Evolutionary conservation across 208 protist species (phyloP), one percentile per base, ranked within the genome.

Genomic region (Leishmania guyanensis): DNA sequence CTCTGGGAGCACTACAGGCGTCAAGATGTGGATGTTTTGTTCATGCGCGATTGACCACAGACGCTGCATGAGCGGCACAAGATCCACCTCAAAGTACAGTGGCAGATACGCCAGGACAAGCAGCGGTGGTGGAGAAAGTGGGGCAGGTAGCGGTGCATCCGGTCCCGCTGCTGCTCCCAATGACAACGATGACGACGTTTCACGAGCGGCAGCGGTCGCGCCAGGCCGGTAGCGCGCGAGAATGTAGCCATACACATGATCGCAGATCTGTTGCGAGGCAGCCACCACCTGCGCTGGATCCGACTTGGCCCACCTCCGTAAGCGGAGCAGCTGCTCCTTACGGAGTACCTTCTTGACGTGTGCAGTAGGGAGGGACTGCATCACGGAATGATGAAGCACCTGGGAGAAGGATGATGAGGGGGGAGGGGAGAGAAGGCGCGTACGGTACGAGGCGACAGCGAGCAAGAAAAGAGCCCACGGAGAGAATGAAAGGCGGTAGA

Each of bases 1-100:
- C 10, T 64, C 71, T 0, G 79, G 66, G 12, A 89, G 81, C 66
- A 90, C 85, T 0, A 88, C 65, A 9, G 89, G 85, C n/a, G 86
- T 78, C 60, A 90, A 79, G 26, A 89, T 43, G 50, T 74, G 79
- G 78, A 88, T 78, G 17, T 50, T 48, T 48, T 74, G 58, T 54
- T 29, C 60, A 29, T 36, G 51, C 12, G 85, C 77, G 3, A 62
- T 74, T 0, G 48, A 50, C 91, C 92, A 95, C 48, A 97, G 64
- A n/a, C 75, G 72, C 26, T 80, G 76, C 80, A 97, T 75, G 36
- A 96, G 87, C 16, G 90, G 91, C 10, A 78, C 39, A 3, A 96
- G 78, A 79, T 93, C 84, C 16, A 94, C 85, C 73, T 97, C 94
- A 70, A 94, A 97, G 78, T 87, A 95, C 5, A 97, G 81, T 0